Evolutionary conservation across 306 rosid genomes (phyloP), one percentile per base, ranked within the genome.

Genomic region (Vigna radiata): DNA sequence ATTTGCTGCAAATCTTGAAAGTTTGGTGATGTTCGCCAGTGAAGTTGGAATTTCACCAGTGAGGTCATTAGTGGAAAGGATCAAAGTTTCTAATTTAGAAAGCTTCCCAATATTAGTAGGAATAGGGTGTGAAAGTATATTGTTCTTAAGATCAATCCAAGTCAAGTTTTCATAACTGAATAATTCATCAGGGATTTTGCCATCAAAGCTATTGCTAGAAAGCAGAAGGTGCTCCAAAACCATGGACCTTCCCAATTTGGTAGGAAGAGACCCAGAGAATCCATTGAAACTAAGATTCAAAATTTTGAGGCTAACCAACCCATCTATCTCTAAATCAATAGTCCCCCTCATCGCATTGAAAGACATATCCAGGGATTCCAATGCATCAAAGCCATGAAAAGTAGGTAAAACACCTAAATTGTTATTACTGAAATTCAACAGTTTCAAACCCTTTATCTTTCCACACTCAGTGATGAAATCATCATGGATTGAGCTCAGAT

Each of bases 361-460:
- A 83, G 97, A 83, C 66, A 95, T 77, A 79, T 95, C 97, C 66
- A 92, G 81, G 41, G 56, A 3, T 76, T 92, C 86, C 89, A 94
- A 79, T 33, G 36, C 83, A 17, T 10, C 13, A 82, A 89, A 95
- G 58, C 98, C 92, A 60, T 0, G 74, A 82, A 90, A 88, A 39
- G 43, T 12, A 18, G 97, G 97, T 71, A 95, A 84, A 77, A 4
- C 0, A 72, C 89, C 86, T 70, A 95, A 65, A 23, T 3, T 6
- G 81, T 89, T 95, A 16, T 0, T 0, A 84, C 89, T 89, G 53
- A 95, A 86, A 83, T 89, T 87, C 78, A 95, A 78, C 60, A 17
- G 62, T 77, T 77, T 82, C 6, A 95, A 29, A 49, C 77, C 86
- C 31, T n/a, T 37, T 48, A 78, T 77, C 67, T 68, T 81, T 23